Conservation (phyloP, 352 stramenopile genomes). For the Globisporangium canariense region DNA sequence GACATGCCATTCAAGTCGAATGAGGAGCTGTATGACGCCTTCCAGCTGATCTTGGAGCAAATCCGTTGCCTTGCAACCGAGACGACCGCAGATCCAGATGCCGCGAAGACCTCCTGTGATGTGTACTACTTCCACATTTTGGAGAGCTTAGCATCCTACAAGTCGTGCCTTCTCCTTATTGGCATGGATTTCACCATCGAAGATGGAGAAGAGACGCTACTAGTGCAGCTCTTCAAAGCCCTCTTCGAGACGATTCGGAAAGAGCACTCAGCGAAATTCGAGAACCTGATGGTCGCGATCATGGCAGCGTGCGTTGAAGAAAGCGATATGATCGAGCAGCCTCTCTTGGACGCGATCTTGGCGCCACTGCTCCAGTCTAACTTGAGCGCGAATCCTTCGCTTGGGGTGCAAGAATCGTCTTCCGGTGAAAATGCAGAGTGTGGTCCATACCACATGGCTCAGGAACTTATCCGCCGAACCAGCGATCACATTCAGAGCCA, state of each 20-base stretch:
- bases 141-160: constrained; percentile 60
- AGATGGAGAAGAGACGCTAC: constrained; percentile 37
- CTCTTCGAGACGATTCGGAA: constrained; percentile 65
- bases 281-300: constrained; percentile 72
- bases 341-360: constrained; percentile 69
- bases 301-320: constrained; percentile 77
- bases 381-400: background rate
- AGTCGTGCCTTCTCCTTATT: constrained; percentile 55
- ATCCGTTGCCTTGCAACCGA: constrained; percentile 34
- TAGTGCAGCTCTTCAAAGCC: constrained; percentile 69
- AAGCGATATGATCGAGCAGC: constrained; percentile 51
- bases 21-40: constrained; percentile 67
- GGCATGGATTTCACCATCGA: constrained; percentile 45
- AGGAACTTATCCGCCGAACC: constrained; percentile 71
- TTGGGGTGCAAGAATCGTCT: background rate
- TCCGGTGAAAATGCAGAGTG: constrained; percentile 13
- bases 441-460: constrained; percentile 55
- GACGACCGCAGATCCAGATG: background rate
- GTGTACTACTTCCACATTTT: constrained; percentile 54
- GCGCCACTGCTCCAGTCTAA: constrained; percentile 40
- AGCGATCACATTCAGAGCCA: constrained; percentile 63
- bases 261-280: constrained; percentile 64
- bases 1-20: constrained; percentile 64
- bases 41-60: constrained; percentile 68
- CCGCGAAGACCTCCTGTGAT: constrained; percentile 27